phyloP scores from a whole-genome alignment of 106 monocot genomes.

The Platanthera guangdongensis region DNA sequence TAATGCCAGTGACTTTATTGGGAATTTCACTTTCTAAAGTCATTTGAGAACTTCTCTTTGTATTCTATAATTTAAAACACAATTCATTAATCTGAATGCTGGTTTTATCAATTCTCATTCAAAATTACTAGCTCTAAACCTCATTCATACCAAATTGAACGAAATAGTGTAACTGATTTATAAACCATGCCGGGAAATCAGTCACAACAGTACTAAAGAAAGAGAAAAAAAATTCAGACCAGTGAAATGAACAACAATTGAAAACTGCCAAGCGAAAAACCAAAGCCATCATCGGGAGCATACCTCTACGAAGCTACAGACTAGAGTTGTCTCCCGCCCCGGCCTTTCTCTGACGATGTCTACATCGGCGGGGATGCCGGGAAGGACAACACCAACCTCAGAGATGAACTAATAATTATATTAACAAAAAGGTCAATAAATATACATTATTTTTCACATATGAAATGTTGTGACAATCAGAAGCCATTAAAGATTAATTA shows the following conservation, averaged over 20 bases:
- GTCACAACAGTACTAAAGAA: not conserved
- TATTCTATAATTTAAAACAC: no score
- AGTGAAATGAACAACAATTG: not conserved
- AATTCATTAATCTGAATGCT: not conserved
- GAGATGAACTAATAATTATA: no score
- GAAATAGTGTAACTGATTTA: not conserved
- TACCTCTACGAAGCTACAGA: constrained; percentile 56
- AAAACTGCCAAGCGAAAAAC: not conserved
- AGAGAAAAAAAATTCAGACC: not conserved
- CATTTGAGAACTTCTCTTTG: no score
- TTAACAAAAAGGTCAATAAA: no score
- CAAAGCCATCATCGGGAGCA: not conserved
- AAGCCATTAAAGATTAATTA: no score
- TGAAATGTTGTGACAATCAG: no score
- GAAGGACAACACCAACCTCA: constrained; percentile 14
- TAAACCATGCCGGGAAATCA: not conserved
- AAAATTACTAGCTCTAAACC: not conserved
- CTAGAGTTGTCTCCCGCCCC: constrained; percentile 28
- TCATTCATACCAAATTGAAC: not conserved
- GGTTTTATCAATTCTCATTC: not conserved
- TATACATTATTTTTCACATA: no score
- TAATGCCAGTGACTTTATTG: no score
- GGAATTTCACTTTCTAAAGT: no score
- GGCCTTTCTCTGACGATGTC: constrained; percentile 23
- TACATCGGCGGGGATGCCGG: constrained; percentile 32